Evolutionary conservation across 1,139 yeast genomes (phyloP).

Genomic region (Yamadazyma spencermartinsiae): DNA sequence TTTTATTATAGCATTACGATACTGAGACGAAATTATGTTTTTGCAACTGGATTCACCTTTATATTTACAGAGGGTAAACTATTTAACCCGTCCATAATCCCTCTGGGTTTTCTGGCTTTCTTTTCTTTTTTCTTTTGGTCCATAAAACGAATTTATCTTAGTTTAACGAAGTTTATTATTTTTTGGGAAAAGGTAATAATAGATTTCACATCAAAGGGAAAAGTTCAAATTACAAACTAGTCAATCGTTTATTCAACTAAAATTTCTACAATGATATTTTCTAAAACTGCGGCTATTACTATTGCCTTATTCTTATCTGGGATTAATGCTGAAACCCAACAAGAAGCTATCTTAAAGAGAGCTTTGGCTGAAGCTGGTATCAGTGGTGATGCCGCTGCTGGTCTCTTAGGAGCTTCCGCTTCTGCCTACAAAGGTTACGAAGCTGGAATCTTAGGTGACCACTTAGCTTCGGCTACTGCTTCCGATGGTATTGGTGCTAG

Average conservation of each 20-base stretch:
- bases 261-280: constrained; percentile 18
- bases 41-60: constrained; percentile 1
- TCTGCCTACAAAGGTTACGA: constrained; percentile 12
- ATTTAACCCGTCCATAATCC: background rate
- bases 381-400: constrained; percentile 13
- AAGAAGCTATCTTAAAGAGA: constrained; percentile 16
- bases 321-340: constrained; percentile 13
- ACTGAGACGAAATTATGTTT: background rate
- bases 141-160: background rate
- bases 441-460: constrained; percentile 14
- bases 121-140: background rate
- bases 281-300: constrained; percentile 16
- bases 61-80: no score
- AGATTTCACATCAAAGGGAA: constrained; percentile 3
- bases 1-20: background rate
- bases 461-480: constrained; percentile 16
- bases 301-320: constrained; percentile 19
- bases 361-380: constrained; percentile 16
- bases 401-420: constrained; percentile 13
- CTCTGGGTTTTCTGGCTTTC: background rate
- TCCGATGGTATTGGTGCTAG: constrained; percentile 13
- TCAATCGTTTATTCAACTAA: constrained; percentile 1
- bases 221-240: constrained; percentile 4
- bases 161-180: constrained; percentile 9
- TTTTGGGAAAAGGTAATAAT: constrained; percentile 17